phyloP scores from a whole-genome alignment of 2,329 filamentous ascomycete genomes.

The Herpotrichia juniperi region DNA sequence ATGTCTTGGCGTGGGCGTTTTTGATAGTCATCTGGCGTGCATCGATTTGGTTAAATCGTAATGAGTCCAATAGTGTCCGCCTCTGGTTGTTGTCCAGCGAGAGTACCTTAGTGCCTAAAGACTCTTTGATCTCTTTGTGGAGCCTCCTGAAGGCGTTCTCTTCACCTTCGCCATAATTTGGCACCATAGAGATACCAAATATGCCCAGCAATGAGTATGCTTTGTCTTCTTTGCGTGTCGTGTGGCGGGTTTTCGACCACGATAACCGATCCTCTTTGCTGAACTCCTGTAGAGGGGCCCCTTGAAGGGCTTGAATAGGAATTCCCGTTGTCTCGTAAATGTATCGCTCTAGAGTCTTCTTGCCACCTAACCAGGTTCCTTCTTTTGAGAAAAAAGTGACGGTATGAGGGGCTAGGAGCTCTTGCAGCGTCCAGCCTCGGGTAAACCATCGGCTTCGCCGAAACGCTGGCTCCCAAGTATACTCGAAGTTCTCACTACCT shows the following conservation, averaged over 20 bases:
- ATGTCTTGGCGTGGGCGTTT: constrained; percentile 46
- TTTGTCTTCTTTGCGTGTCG: no score
- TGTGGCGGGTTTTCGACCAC: constrained; percentile 18
- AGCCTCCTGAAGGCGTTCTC: constrained; percentile 4
- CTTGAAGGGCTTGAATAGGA: constrained; percentile 3
- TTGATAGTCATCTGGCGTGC: constrained; percentile 45
- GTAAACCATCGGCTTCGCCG: neutral
- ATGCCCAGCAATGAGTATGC: no score
- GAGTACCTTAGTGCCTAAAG: no score
- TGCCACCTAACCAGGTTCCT: constrained; percentile 1
- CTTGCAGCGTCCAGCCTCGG: no score
- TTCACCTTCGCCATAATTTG: constrained; percentile 6
- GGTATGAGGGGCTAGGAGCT: neutral
- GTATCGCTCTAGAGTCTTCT: neutral
- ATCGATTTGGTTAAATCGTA: constrained; percentile 49
- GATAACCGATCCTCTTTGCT: constrained; percentile 14
- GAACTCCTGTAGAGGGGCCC: constrained; percentile 2
- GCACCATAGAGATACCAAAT: constrained; percentile 12
- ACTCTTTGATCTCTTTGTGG: constrained; percentile 10
- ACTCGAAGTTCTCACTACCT: neutral
- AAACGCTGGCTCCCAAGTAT: constrained; percentile 2
- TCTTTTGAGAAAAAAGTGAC: constrained; percentile 2
- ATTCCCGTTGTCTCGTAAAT: constrained; percentile 5
- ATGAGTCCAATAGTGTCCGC: constrained; percentile 34
- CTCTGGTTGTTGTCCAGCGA: constrained; percentile 14